Conservation (phyloP, 2,329 filamentous ascomycete genomes). For the Lachnellula suecica region DNA sequence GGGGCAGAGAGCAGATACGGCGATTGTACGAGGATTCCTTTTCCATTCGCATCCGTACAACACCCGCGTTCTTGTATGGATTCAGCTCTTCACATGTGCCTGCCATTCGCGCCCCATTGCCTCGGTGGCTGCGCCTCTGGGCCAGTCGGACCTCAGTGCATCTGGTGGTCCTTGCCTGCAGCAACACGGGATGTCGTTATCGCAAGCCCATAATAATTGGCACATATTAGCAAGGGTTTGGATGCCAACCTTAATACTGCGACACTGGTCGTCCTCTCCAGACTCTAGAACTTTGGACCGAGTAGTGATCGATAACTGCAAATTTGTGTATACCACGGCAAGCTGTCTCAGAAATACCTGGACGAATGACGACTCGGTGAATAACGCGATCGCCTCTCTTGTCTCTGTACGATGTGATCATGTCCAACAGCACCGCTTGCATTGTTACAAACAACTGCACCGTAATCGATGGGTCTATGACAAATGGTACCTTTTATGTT, state of each 20-base stretch:
- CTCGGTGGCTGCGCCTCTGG: no score
- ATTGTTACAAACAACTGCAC: constrained; percentile 17
- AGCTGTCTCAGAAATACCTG: not conserved
- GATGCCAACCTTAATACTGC: not conserved
- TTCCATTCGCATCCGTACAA: no score
- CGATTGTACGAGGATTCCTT: no score
- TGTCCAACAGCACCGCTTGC: constrained; percentile 15
- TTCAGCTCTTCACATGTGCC: no score
- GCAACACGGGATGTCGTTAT: no score
- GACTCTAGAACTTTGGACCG: not conserved
- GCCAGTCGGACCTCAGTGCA: no score
- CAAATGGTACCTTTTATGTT: constrained; percentile 22
- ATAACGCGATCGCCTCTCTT: not conserved
- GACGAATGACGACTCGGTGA: not conserved
- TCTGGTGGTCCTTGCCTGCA: no score
- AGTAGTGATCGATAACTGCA: not conserved
- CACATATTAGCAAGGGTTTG: not conserved
- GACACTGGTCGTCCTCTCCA: not conserved
- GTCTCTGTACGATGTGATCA: not conserved
- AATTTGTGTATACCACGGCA: not conserved
- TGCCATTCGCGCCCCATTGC: no score
- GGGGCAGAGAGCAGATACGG: no score
- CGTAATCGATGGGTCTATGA: constrained; percentile 15
- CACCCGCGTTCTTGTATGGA: no score
- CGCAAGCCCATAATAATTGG: not conserved